Conservation (phyloP, 2,329 filamentous ascomycete genomes). For the Ophiostoma perfectum region DNA sequence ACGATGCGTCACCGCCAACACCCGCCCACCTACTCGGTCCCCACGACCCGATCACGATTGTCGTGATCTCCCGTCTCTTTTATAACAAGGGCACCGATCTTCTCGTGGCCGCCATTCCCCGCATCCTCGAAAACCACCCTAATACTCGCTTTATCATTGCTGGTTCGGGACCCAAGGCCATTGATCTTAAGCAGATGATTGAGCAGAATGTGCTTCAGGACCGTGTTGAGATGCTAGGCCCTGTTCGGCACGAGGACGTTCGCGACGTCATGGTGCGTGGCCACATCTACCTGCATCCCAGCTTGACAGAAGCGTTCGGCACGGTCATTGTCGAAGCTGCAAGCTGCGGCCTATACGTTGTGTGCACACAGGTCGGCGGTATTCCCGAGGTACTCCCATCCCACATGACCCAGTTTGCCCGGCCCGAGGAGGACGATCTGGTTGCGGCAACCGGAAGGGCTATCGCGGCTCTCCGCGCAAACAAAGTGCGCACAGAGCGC, state of each 20-base stretch:
- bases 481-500: slow-evolving; percentile 81
- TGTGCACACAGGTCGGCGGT: slow-evolving; percentile 91
- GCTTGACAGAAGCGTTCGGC: slow-evolving; percentile 91
- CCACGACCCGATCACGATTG: slow-evolving; percentile 85
- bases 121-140: slow-evolving; percentile 80
- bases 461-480: slow-evolving; percentile 77
- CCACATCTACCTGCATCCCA: slow-evolving; percentile 94
- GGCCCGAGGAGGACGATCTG: slow-evolving; percentile 92
- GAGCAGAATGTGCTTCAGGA: slow-evolving; percentile 92
- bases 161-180: slow-evolving; percentile 91
- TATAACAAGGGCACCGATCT: slow-evolving; percentile 99
- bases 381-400: slow-evolving; percentile 93
- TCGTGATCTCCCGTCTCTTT: slow-evolving; percentile 94
- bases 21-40: slow-evolving; percentile 68
- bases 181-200: slow-evolving; percentile 96
- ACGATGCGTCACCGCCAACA: slow-evolving; percentile 32
- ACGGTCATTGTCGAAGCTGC: slow-evolving; percentile 97
- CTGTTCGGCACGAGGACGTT: slow-evolving; percentile 91
- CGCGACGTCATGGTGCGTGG: slow-evolving; percentile 95
- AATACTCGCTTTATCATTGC: slow-evolving; percentile 97
- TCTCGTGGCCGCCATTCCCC: slow-evolving; percentile 89
- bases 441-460: slow-evolving; percentile 84
- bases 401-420: slow-evolving; percentile 97
- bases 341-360: slow-evolving; percentile 90
- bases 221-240: slow-evolving; percentile 84